phyloP scores from a whole-genome alignment of 148 eudicot genomes.

The Amaranthus palmeri region DNA sequence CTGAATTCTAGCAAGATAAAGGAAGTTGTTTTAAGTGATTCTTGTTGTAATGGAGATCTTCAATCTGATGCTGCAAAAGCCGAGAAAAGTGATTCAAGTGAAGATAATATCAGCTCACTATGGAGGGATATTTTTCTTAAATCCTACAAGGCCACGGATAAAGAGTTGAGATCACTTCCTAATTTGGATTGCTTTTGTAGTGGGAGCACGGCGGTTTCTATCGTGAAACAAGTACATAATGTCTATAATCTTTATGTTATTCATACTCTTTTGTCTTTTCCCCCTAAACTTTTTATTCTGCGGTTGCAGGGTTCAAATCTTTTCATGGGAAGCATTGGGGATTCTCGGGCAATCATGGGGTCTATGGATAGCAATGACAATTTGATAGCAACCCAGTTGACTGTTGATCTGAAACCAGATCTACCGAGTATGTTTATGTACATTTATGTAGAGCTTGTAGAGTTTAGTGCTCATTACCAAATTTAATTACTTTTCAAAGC shows the following conservation, averaged over 20 bases:
- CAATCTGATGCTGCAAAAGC: conserved; percentile 42
- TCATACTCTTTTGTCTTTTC: not conserved
- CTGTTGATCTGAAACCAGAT: conserved; percentile 99
- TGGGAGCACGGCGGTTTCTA: conserved; percentile 91
- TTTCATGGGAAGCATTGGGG: conserved; percentile 83
- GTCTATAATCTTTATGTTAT: conserved; percentile 6
- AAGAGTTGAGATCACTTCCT: conserved; percentile 82
- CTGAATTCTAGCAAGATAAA: conserved; percentile 52
- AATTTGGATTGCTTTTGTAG: conserved; percentile 96
- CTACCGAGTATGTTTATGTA: conserved; percentile 61
- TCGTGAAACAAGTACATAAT: conserved; percentile 71
- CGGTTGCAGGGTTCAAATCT: conserved; percentile 70
- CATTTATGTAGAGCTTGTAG: not conserved
- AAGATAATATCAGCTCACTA: conserved; percentile 40
- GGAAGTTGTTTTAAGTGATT: conserved; percentile 44
- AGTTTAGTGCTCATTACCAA: conserved; percentile 2
- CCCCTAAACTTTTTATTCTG: conserved; percentile 1
- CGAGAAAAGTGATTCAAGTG: conserved; percentile 44
- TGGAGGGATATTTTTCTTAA: conserved; percentile 95
- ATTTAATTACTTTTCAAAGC: conserved; percentile 7
- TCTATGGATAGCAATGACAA: conserved; percentile 58
- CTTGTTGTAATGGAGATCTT: conserved; percentile 50
- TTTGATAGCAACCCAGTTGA: conserved; percentile 78
- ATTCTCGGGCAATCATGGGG: conserved; percentile 90
- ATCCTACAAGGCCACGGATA: conserved; percentile 91